Conservation (phyloP, 2,329 filamentous ascomycete species). For the Paecilomyces formosus region DNA sequence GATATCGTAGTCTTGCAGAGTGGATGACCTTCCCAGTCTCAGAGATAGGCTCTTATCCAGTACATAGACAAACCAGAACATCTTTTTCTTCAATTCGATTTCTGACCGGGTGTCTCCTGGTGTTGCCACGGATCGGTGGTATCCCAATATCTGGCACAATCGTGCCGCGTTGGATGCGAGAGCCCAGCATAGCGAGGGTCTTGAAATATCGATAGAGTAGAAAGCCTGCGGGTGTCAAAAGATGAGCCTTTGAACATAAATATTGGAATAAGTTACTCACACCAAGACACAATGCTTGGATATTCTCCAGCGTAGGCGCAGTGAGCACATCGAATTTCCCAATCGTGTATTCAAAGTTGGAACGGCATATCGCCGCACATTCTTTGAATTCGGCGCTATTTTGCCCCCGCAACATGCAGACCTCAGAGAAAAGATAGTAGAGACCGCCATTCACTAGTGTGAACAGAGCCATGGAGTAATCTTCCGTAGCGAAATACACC, state of each 20-base stretch:
- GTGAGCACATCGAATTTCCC: conserved; percentile 49
- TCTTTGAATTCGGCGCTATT: conserved; percentile 14
- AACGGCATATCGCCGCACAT: conserved; percentile 29
- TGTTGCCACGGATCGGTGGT: conserved; percentile 40
- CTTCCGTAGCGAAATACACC: conserved; percentile 37
- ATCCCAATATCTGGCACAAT: conserved; percentile 56
- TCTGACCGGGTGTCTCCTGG: conserved; percentile 19
- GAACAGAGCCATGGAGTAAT: conserved; percentile 33
- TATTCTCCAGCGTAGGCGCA: conserved; percentile 48
- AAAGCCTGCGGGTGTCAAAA: conserved; percentile 37
- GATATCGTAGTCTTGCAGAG: conserved; percentile 55
- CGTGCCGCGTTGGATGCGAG: conserved; percentile 52
- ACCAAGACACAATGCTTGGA: conserved; percentile 53
- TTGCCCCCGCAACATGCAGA: conserved; percentile 13
- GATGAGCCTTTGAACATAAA: conserved; percentile 19
- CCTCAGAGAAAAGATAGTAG: conserved; percentile 30
- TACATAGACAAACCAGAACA: conserved; percentile 56
- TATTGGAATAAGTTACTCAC: conserved; percentile 31
- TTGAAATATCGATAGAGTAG: conserved; percentile 56
- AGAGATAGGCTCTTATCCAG: conserved; percentile 54
- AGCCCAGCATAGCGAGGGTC: conserved; percentile 59
- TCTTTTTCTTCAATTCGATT: conserved; percentile 22
- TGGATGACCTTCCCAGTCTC: conserved; percentile 51
- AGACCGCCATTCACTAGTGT: conserved; percentile 33
- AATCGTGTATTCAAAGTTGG: conserved; percentile 39